Base-by-base conservation (phyloP, 1,284 basidiomycete species). In the Bjerkandera adusta region DNA sequence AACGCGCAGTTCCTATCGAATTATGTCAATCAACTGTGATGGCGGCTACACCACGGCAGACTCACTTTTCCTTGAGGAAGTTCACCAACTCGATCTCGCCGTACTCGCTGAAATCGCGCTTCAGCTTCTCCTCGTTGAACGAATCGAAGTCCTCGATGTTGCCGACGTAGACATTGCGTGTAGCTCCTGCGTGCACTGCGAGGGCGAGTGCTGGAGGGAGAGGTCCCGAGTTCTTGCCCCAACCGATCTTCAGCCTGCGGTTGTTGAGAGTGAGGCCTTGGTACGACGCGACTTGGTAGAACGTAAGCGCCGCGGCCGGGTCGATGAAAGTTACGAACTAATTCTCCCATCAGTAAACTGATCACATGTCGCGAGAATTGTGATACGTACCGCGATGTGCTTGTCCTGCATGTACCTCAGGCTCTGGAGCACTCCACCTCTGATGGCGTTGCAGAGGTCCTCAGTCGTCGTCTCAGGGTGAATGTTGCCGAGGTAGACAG, bases 21-120 rank as follows among this genome's bases (percentile, higher is more conserved):
- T 16, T 16, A 25, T 38, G 15, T 30, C 12, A 42, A 4, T n/a
- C 22, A 30, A 20, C 20, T 30, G 37, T 34, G 7, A n/a, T n/a
- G 22, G 13, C 18, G 12, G 26, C 16, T 34, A 26, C 16, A 30
- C 21, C 13, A 22, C 18, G 5, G 7, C 21, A 25, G 2, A 76
- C 85, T 51, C 55, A 89, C 85, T 97, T 97, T 68, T 96, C 92
- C 69, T 88, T 90, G 58, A 97, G 73, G 70, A 92, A 93, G 69
- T 97, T 97, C 67, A 97, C 85, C 49, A 96, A 79, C 70, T 97
- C 94, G 55, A 97, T 93, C 51, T 96, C 92, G 22, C 94, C 93
- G 66, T 81, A 96, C 68, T 93, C 90, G 45, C 83, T 85, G 71
- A 96, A 96, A 70, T 96, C 93, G 43, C 82, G 72, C 66, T 88